Evolutionary conservation across 306 rosid genomes (phyloP).

Genomic region (Fragaria iinumae): DNA sequence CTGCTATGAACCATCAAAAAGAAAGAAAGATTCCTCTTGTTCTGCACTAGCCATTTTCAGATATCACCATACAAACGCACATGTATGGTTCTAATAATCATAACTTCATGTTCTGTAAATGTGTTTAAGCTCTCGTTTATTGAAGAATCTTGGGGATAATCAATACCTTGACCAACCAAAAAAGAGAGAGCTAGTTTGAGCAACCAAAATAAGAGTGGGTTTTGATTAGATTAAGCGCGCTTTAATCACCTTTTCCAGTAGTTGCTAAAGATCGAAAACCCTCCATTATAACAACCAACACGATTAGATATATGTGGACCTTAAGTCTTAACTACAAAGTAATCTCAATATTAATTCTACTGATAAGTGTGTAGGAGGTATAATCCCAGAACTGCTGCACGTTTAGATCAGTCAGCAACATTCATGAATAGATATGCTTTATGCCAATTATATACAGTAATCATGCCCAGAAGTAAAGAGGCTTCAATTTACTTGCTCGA

Average conservation of each 20-base stretch:
- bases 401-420: not conserved
- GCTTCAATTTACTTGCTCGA: not conserved
- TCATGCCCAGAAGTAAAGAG: conserved; percentile 1
- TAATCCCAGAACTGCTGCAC: not conserved
- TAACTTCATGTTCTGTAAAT: not conserved
- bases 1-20: conserved; percentile 23
- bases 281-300: conserved; percentile 85
- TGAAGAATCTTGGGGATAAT: conserved; percentile 23
- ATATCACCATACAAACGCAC: conserved; percentile 2
- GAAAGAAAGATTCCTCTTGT: conserved; percentile 1
- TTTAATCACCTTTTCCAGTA: conserved; percentile 44
- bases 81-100: not conserved
- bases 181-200: conserved; percentile 22
- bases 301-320: conserved; percentile 84
- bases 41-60: conserved; percentile 16
- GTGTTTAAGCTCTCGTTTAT: not conserved
- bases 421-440: conserved; percentile 7
- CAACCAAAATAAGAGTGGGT: conserved; percentile 36
- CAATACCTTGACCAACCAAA: conserved; percentile 25
- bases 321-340: conserved; percentile 33
- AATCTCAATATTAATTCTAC: conserved; percentile 27
- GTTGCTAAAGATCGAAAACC: conserved; percentile 32
- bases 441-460: conserved; percentile 2
- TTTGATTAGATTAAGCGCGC: conserved; percentile 21
- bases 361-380: not conserved